Percentiles rank a stretch among this genome's conserved stretches.
Conservation (phyloP, 768 basidiomycete genomes). For the Trametes villosa region DNA sequence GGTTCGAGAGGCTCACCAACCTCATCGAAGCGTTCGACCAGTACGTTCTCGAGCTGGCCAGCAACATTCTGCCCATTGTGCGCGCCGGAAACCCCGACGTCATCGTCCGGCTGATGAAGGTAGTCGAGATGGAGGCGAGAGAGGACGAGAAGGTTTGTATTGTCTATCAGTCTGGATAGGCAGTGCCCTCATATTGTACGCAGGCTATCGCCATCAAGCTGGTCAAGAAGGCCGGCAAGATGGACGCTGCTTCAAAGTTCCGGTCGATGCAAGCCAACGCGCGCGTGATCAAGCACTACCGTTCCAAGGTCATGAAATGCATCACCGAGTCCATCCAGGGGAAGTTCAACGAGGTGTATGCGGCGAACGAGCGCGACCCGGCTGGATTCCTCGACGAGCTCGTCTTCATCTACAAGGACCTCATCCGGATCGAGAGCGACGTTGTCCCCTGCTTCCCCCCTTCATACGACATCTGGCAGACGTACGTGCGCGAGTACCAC, state of each 20-base stretch:
- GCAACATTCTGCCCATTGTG: constrained; percentile 78
- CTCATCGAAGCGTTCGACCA: constrained; percentile 84
- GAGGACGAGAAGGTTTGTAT: constrained; percentile 87
- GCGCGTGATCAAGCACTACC: constrained; percentile 92
- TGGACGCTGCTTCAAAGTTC: constrained; percentile 92
- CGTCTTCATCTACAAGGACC: constrained; percentile 93
- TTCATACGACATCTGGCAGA: constrained; percentile 87
- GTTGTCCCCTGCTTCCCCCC: constrained; percentile 90
- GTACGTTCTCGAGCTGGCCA: constrained; percentile 77
- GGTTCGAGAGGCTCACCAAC: constrained; percentile 85
- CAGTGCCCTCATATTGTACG: not conserved
- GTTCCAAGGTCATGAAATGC: constrained; percentile 82
- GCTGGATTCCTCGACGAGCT: constrained; percentile 76
- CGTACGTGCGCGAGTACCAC: constrained; percentile 90
- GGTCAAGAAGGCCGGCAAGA: constrained; percentile 90
- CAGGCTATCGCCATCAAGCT: constrained; percentile 93
- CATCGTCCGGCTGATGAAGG: constrained; percentile 91
- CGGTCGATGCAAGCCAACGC: constrained; percentile 93
- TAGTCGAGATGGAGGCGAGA: constrained; percentile 89
- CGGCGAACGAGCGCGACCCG: constrained; percentile 64
- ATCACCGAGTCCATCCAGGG: constrained; percentile 78
- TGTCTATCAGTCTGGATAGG: not conserved
- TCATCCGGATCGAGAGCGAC: constrained; percentile 89
- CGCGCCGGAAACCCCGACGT: constrained; percentile 80
- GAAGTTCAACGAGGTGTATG: constrained; percentile 71